Percentiles rank a stretch among this genome's conserved stretches.
Conservation (phyloP, 2,329 filamentous ascomycete genomes). For the Hortaea werneckii region DNA sequence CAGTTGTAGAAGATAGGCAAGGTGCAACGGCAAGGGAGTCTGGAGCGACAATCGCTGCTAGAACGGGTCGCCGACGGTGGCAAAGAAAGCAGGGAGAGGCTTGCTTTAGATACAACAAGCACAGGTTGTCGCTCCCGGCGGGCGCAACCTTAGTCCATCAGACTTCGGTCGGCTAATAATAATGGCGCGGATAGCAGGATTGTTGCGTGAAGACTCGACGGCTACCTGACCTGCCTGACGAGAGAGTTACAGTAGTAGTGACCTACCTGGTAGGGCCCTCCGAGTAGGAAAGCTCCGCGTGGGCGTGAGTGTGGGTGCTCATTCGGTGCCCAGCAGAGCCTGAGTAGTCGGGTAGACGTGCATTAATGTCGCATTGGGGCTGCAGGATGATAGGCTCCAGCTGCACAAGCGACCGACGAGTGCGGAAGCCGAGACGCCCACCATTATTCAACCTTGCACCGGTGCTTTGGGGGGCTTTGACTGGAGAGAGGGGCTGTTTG, state of each 20-base stretch:
- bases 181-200: background rate
- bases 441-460: no score
- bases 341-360: constrained; percentile 7
- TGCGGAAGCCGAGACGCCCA: background rate
- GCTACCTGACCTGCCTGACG: no score
- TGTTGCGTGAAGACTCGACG: no score
- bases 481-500: background rate
- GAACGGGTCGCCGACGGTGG: constrained; percentile 13
- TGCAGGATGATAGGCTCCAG: background rate
- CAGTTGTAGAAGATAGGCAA: background rate
- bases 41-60: constrained; percentile 21
- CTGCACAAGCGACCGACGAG: background rate
- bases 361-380: background rate
- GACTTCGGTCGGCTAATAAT: background rate
- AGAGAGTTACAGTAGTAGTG: no score
- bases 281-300: background rate
- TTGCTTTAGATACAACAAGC: constrained; percentile 22
- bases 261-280: background rate
- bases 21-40: background rate
- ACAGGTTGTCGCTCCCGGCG: constrained; percentile 1
- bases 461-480: no score
- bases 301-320: constrained; percentile 5
- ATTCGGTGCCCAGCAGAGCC: constrained; percentile 14
- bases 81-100: constrained; percentile 18
- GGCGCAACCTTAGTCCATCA: constrained; percentile 3